These are phyloP conservation scores for Haplographium delicatum DNA, from an alignment of 495 filamentous ascomycete species.

Conservation along the genomic window DNA sequence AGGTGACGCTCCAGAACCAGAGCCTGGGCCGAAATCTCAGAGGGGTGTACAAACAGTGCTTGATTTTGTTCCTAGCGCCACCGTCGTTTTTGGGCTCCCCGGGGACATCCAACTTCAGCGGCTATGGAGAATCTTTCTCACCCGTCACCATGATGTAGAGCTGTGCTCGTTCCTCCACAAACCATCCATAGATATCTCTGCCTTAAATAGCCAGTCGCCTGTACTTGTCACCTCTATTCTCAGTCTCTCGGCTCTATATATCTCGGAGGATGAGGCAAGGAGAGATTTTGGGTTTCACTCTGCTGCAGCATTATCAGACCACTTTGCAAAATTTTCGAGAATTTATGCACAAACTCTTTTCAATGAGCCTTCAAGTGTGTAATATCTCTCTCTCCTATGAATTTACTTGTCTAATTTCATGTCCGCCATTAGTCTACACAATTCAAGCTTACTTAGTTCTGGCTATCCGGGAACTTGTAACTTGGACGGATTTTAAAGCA, in stretches of 20 bases:
- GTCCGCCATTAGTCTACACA: not conserved
- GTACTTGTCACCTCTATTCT: not conserved
- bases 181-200: not conserved
- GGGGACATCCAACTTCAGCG: not conserved
- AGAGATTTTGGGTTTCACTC: not conserved
- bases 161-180: not conserved
- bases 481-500: not conserved
- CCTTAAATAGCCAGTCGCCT: not conserved
- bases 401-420: not conserved
- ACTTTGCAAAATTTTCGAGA: not conserved
- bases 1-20: not conserved
- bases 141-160: not conserved
- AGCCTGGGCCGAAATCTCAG: not conserved
- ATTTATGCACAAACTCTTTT: not conserved
- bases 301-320: not conserved
- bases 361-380: not conserved
- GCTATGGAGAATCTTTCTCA: not conserved
- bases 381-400: not conserved
- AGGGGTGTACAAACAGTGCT: not conserved
- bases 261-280: not conserved
- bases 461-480: not conserved
- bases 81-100: not conserved
- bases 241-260: not conserved
- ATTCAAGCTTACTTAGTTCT: not conserved
- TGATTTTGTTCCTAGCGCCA: not conserved